These are phyloP conservation scores for Phytophthora tubulina DNA, from an alignment of 352 stramenopile genomes.

Conservation along the genomic window DNA sequence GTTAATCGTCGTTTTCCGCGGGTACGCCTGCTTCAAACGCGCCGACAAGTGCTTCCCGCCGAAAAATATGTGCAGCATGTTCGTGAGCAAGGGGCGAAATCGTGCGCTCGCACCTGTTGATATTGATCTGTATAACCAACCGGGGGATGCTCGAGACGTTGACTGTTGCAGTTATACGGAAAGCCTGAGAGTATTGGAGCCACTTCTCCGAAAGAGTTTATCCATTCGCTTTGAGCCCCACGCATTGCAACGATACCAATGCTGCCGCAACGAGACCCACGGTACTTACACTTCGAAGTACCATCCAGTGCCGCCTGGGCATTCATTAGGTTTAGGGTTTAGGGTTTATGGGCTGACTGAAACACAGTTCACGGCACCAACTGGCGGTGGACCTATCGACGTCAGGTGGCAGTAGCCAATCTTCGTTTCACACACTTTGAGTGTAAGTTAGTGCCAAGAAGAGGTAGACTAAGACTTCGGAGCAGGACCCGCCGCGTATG, in stretches of 20 bases:
- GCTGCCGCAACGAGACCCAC: too few species aligned
- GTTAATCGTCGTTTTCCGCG: constrained; percentile 19
- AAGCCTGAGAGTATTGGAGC: too few species aligned
- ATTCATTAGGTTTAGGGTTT: neutral
- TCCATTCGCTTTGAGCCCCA: too few species aligned
- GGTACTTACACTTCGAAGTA: too few species aligned
- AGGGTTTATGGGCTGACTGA: neutral
- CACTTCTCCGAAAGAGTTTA: too few species aligned
- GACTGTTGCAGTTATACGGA: too few species aligned
- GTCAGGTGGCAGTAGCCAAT: constrained; percentile 37
- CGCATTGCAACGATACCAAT: too few species aligned
- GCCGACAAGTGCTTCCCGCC: constrained; percentile 4
- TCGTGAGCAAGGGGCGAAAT: too few species aligned
- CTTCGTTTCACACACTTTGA: constrained; percentile 24
- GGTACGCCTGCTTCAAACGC: constrained; percentile 18
- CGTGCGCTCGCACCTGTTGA: too few species aligned
- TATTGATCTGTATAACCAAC: too few species aligned
- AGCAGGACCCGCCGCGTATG: constrained; percentile 2
- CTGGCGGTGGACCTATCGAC: constrained; percentile 8
- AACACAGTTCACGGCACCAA: constrained; percentile 27
- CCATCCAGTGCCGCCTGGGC: too few species aligned
- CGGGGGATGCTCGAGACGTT: too few species aligned
- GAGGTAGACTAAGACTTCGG: constrained; percentile 18
- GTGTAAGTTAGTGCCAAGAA: constrained; percentile 12
- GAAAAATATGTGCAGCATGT: neutral